A percentile compares a stretch with the other conserved stretches of the same genome.
Conservation (phyloP, 257 asterid genomes). For the Solanum virginianum region DNA sequence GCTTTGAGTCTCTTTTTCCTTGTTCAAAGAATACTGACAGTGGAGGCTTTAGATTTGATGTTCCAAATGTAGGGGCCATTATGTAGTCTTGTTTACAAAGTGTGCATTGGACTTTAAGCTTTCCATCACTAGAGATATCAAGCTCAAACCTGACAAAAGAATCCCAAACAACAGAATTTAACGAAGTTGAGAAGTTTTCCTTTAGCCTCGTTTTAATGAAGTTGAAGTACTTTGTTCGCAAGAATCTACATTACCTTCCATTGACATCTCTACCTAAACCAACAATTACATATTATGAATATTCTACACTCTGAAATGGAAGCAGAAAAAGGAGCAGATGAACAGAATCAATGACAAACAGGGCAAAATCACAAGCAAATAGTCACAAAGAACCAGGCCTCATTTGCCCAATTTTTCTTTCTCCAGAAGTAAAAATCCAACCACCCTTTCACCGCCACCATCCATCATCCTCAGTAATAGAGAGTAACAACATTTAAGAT, state of each 20-base stretch:
- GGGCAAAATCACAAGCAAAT: background rate
- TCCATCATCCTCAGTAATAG: background rate
- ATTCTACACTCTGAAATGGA: background rate
- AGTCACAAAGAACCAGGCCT: background rate
- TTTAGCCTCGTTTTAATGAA: background rate
- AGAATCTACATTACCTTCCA: background rate
- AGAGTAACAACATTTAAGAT: background rate
- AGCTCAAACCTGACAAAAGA: background rate
- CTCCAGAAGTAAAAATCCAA: background rate
- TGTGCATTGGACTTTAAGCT: background rate
- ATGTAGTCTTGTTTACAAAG: background rate
- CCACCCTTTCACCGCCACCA: background rate
- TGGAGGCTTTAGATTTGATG: background rate
- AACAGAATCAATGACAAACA: background rate
- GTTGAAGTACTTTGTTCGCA: background rate
- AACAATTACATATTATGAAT: background rate
- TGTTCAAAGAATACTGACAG: background rate
- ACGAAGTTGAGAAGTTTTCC: background rate
- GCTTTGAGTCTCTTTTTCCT: background rate
- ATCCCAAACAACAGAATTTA: background rate
- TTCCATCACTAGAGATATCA: background rate
- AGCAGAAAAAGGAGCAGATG: background rate
- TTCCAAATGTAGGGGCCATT: background rate
- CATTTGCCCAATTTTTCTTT: constrained; percentile 3
- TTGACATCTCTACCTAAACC: background rate